Percentiles rank a stretch among this genome's conserved stretches.
phyloP scores from a whole-genome alignment of 2,329 filamentous ascomycete genomes.

The Neoarthrinium moseri region DNA sequence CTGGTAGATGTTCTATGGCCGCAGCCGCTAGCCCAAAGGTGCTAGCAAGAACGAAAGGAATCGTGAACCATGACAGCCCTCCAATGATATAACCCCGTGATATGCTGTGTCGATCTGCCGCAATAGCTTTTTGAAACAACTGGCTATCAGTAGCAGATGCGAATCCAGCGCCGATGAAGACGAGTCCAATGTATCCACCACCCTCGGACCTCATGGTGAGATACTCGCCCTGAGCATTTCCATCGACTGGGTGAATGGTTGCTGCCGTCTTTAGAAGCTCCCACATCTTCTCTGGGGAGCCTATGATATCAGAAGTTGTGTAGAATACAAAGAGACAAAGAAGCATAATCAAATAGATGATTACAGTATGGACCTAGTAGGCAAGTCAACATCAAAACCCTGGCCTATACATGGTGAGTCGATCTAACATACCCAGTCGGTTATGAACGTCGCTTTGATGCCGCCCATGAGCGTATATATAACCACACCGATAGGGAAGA shows the following conservation, averaged over 20 bases:
- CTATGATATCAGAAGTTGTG: conserved; percentile 67
- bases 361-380: conserved; percentile 72
- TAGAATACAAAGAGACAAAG: conserved; percentile 81
- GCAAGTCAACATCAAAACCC: no score
- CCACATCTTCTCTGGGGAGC: conserved; percentile 72
- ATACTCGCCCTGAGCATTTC: conserved; percentile 80
- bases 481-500: conserved; percentile 76
- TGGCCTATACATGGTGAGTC: no score
- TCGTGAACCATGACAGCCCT: conserved; percentile 84
- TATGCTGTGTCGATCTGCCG: conserved; percentile 28
- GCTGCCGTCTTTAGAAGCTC: conserved; percentile 71
- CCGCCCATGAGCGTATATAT: conserved; percentile 76
- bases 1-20: conserved; percentile 69
- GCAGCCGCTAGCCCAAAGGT: conserved; percentile 82
- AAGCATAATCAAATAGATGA: conserved; percentile 78
- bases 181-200: conserved; percentile 62
- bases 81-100: conserved; percentile 6
- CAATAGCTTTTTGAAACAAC: conserved; percentile 85
- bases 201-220: conserved; percentile 75
- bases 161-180: conserved; percentile 50
- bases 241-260: conserved; percentile 67
- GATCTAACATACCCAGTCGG: conserved; percentile 56
- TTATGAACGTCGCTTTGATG: conserved; percentile 83
- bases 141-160: background rate
- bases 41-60: conserved; percentile 82